A percentile compares a stretch with the other conserved stretches of the same genome.
These are phyloP conservation scores for Trypanosoma platydactyli DNA, from an alignment of 208 protist genomes.

Conservation along the genomic window DNA sequence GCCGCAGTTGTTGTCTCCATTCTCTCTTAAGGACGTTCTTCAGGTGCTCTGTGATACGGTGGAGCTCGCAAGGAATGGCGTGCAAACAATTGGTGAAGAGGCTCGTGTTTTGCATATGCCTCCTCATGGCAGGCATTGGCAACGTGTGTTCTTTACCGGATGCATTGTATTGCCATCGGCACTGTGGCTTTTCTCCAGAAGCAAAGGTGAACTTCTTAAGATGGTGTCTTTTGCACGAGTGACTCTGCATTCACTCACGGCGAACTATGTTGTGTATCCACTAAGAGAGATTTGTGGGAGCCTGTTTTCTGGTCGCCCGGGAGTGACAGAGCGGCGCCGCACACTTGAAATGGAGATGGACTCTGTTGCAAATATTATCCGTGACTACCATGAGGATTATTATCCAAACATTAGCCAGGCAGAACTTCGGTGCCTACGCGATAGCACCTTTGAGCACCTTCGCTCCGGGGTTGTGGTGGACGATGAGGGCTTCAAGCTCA, in stretches of 20 bases:
- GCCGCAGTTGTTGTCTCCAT: no score
- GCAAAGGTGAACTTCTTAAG: conserved; percentile 32
- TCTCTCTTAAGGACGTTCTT: conserved; percentile 2
- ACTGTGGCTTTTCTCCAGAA: conserved; percentile 47
- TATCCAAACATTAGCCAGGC: conserved; percentile 39
- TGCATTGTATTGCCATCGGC: conserved; percentile 32
- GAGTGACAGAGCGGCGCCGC: conserved; percentile 58
- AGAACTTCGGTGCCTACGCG: conserved; percentile 42
- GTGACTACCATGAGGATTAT: conserved; percentile 79
- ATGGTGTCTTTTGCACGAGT: conserved; percentile 16
- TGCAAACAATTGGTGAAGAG: neutral
- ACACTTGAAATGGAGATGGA: conserved; percentile 56
- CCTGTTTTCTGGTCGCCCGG: conserved; percentile 57
- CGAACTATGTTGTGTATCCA: conserved; percentile 53
- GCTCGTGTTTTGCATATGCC: conserved; percentile 1
- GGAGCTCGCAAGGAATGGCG: neutral
- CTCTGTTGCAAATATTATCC: conserved; percentile 74
- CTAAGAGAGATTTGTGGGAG: conserved; percentile 44
- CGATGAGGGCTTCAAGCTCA: conserved; percentile 53
- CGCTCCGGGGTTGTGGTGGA: conserved; percentile 46
- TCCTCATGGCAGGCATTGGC: conserved; percentile 11
- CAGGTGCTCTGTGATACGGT: neutral
- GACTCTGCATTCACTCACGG: conserved; percentile 29
- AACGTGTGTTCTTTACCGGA: conserved; percentile 35
- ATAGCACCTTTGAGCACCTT: conserved; percentile 43